phyloP scores from a whole-genome alignment of 202 grass and related monocot genomes.

The Digitaria exilis region DNA sequence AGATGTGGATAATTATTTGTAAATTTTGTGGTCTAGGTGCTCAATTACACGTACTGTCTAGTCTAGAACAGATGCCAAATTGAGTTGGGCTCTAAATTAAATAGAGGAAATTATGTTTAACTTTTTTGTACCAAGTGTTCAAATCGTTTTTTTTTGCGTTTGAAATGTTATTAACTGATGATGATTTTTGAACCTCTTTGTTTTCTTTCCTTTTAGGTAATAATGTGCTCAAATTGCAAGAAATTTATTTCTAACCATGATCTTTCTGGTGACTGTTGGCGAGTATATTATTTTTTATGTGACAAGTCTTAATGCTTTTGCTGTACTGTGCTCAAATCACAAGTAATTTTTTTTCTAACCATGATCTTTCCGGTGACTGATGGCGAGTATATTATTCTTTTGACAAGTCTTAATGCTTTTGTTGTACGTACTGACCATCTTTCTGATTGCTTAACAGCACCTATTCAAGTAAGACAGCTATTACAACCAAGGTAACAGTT shows the following conservation, averaged over 20 bases:
- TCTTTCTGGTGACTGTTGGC: not conserved
- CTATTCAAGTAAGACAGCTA: not conserved
- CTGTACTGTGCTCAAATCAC: not conserved
- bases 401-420: not conserved
- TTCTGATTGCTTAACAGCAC: not conserved
- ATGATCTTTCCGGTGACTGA: not conserved
- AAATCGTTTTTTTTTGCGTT: not conserved
- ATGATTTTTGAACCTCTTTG: not conserved
- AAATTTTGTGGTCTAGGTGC: not conserved
- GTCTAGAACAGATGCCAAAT: not conserved
- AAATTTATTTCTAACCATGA: not conserved
- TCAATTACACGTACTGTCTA: not conserved
- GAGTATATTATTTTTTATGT: not conserved
- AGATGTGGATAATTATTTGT: not conserved
- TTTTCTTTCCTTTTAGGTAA: not conserved
- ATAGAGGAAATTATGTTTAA: not conserved
- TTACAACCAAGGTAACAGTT: not conserved
- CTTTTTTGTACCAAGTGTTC: not conserved
- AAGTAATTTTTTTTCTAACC: not conserved
- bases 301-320: no score
- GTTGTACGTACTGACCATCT: not conserved
- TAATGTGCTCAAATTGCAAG: not conserved
- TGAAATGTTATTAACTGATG: not conserved
- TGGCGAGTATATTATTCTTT: not conserved
- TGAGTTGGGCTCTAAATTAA: not conserved